Evolutionary conservation across 1,284 basidiomycete species (phyloP), one percentile per base, ranked within the genome.

Genomic region (Heterobasidion occidentale): DNA sequence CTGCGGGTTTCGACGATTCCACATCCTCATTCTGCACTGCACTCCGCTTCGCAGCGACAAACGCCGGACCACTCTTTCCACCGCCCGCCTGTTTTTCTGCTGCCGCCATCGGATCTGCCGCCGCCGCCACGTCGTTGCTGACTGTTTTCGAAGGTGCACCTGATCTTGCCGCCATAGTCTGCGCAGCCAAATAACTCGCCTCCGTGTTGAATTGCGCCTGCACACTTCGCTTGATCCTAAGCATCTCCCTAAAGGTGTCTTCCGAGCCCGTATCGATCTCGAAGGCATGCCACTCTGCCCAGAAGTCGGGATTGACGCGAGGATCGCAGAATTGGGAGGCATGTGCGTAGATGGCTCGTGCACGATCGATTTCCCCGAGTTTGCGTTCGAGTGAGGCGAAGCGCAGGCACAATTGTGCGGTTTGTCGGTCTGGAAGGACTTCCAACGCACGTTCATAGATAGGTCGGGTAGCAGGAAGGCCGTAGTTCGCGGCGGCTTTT

Each of bases 121-220:
- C 1, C 15, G 11, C 50, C 15, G 12, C 35, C 36, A 36, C 36
- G 12, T 17, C 50, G n/a, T 36, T 20, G 12, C 14, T 35, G 36
- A 38, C 33, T n/a, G 9, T 8, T 7, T 36, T 36, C 36, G 27
- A 4, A 11, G n/a, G 14, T 12, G 75, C 74, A 12, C 78, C 81
- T 63, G 84, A 75, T 62, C 82, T 79, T 36, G 86, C 81, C 2
- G 88, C 85, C 61, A 90, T 77, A 0, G 91, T 83, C 71, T 94
- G 90, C 7, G 93, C 92, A 2, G 90, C 90, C 56, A 95, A 75
- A 69, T 92, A 95, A 47, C 86, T 90, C 46, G 89, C 86, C 66
- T 98, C 95, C 9, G 97, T 99, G 71, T 99, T 98, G 80, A 95
- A 99, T 66, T 94, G 92, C 44, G 97, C 95, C 73, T 99, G 96